Base-by-base conservation (phyloP, 129 eudicot genomes). In the Silybum marianum region DNA sequence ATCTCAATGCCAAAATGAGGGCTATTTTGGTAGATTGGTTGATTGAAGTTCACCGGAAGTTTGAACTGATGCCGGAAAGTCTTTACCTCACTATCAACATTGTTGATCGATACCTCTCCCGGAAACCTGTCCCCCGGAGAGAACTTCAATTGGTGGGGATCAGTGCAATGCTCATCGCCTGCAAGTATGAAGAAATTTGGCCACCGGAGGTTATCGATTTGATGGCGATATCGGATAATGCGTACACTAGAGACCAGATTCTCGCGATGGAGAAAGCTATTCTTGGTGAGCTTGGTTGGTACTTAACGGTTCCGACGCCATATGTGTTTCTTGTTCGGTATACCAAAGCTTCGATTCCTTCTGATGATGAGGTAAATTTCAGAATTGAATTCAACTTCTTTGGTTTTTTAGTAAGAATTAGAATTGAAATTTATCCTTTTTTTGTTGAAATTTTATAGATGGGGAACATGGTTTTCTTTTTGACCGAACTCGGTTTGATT, bases 161-260 rank as follows among this genome's bases (percentile, higher is more conserved):
- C 9, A 85, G 94, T 70, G 87, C 97, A 28, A 87, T 95, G 99
- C 89, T 95, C 44, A 82, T 92, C 34, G 97, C 99, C 1, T 89
- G 90, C 90, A 95, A 95, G 72, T 95, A 95, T 46, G 99, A 95
- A 84, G 99, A 95, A 72, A 95, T 95, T 21, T 95, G 99, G 99
- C 97, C 99, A 40, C 97, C 97, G 0, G 99, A 95, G 89, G 97
- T 95, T 34, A 85, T 68, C 36, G 99, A 95, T 75, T 88, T 95
- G 73, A 85, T 90, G 16, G 89, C 84, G 0, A 89, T 95, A 77
- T 90, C 99, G 0, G 97, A 95, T 84, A 89, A 87, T 30, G 97
- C 97, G 7, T 95, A 90, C 82, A 74, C 71, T 0, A 84, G 92
- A 48, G 97, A 90, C 26, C 92, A 95, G 48, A 86, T 95, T 42